phyloP scores from a whole-genome alignment of 2,329 filamentous ascomycete genomes.

The Fusarium poae region DNA sequence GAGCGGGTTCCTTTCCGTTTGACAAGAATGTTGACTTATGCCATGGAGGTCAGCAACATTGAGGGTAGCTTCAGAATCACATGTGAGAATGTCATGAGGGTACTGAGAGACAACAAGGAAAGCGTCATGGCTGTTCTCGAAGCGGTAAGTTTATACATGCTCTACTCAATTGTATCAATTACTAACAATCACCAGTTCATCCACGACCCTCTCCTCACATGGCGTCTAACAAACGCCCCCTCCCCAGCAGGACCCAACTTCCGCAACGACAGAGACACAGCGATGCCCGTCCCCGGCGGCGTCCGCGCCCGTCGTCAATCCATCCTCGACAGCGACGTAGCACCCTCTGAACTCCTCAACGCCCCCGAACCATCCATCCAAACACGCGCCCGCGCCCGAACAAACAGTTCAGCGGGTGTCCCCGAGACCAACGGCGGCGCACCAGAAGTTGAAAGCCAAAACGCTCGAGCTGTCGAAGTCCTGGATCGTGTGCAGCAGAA shows the following conservation, averaged over 20 bases:
- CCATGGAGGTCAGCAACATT: slow-evolving; percentile 99
- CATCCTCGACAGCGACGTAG: slow-evolving; percentile 74
- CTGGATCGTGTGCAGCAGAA: slow-evolving; percentile 94
- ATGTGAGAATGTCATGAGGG: slow-evolving; percentile 98
- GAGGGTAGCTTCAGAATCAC: slow-evolving; percentile 98
- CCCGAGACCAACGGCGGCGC: slow-evolving; percentile 55
- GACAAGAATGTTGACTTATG: slow-evolving; percentile 98
- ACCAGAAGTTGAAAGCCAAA: slow-evolving; percentile 82
- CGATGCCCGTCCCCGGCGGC: slow-evolving; percentile 61
- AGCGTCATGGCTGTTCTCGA: slow-evolving; percentile 98
- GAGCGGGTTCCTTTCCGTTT: slow-evolving; percentile 97
- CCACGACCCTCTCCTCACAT: slow-evolving; percentile 98
- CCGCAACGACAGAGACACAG: slow-evolving; percentile 69
- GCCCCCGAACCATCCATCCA: slow-evolving; percentile 60
- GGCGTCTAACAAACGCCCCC: slow-evolving; percentile 80
- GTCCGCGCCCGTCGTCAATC: slow-evolving; percentile 74
- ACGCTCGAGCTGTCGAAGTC: slow-evolving; percentile 91
- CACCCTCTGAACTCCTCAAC: slow-evolving; percentile 70
- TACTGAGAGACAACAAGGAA: slow-evolving; percentile 96
- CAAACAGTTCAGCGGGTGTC: slow-evolving; percentile 67
- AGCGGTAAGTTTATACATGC: slow-evolving; percentile 74
- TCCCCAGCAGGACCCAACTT: slow-evolving; percentile 77
- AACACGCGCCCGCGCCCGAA: slow-evolving; percentile 67
- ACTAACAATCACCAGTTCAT: slow-evolving; percentile 77
- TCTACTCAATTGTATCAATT: background rate